phyloP scores from a whole-genome alignment of 1,139 yeast genomes.

The Yamadazyma triangularis region DNA sequence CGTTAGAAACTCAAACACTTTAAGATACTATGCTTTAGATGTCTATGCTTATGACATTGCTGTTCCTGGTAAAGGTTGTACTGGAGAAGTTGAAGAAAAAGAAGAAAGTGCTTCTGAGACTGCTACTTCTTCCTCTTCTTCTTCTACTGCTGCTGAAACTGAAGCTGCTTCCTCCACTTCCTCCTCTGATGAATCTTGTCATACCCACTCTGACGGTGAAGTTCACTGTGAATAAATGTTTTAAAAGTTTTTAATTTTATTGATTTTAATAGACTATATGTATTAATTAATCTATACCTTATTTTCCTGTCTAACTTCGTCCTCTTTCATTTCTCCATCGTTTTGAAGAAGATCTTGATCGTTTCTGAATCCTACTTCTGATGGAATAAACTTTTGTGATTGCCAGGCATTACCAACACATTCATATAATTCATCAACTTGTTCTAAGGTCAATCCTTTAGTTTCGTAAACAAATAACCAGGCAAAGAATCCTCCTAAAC shows the following conservation, averaged over 20 bases:
- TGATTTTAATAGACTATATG: not conserved
- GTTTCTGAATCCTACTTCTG: slow-evolving; percentile 29
- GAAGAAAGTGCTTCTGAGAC: too few relatives aligned
- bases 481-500: slow-evolving; percentile 51
- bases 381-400: slow-evolving; percentile 27
- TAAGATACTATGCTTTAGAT: slow-evolving; percentile 17
- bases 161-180: too few relatives aligned
- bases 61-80: slow-evolving; percentile 18
- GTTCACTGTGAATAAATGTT: slow-evolving; percentile 13
- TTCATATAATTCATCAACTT: slow-evolving; percentile 66
- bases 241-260: not conserved
- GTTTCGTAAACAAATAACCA: slow-evolving; percentile 60
- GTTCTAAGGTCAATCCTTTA: slow-evolving; percentile 62
- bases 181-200: slow-evolving; percentile 10
- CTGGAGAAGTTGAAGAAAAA: slow-evolving; percentile 8
- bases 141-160: slow-evolving; percentile 3
- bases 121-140: too few relatives aligned
- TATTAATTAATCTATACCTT: not conserved
- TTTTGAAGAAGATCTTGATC: not conserved
- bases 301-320: slow-evolving; percentile 4
- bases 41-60: slow-evolving; percentile 18
- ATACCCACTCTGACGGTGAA: slow-evolving; percentile 17
- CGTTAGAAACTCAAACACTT: slow-evolving; percentile 14
- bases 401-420: slow-evolving; percentile 29
- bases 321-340: slow-evolving; percentile 2